These are phyloP conservation scores for Discostella pseudostelligera DNA, from an alignment of 108 stramenopile genomes.

Conservation along the genomic window DNA sequence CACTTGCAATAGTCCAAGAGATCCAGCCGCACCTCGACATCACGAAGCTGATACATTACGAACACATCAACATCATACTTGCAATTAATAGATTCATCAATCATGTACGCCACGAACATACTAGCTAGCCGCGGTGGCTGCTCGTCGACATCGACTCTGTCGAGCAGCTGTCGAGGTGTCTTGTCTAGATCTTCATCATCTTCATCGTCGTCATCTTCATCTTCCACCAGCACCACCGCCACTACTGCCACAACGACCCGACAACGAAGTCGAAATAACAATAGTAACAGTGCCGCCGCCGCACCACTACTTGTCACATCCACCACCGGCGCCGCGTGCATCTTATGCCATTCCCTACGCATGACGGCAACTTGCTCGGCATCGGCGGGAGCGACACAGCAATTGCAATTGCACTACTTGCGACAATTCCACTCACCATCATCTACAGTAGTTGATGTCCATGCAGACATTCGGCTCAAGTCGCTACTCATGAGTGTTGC, in stretches of 20 bases:
- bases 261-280: constrained; percentile 2
- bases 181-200: no score
- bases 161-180: constrained; percentile 8
- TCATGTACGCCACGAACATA: constrained; percentile 2
- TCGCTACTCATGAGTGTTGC: no score
- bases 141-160: constrained; percentile 1
- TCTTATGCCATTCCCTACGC: constrained; percentile 24
- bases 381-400: no score
- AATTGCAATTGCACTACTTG: constrained; percentile 2
- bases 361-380: constrained; percentile 24
- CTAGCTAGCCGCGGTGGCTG: constrained; percentile 6
- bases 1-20: no score
- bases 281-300: neutral
- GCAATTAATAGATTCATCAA: neutral
- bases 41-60: neutral
- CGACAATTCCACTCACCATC: constrained; percentile 5
- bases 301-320: no score
- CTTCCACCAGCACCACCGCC: constrained; percentile 7
- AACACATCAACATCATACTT: neutral
- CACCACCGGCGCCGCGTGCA: constrained; percentile 21
- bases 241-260: no score
- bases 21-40: neutral
- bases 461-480: no score
- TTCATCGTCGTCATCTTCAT: neutral
- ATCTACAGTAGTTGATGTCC: no score